Base-by-base conservation (phyloP, 176 grass and related monocot species). In the Cymbopogon citratus region DNA sequence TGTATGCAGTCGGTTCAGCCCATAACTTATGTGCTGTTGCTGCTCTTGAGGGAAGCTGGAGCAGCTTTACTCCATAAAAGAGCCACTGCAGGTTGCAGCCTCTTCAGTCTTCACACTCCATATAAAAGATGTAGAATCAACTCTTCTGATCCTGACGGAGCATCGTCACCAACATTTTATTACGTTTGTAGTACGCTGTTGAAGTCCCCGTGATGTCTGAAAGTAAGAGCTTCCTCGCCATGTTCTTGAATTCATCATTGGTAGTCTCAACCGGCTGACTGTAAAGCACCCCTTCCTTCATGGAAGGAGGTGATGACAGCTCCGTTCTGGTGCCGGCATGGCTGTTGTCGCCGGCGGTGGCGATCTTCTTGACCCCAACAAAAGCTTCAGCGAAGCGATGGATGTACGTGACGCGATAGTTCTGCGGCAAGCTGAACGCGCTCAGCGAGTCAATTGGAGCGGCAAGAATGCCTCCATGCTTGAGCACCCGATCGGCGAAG, bases 311-410 rank as follows among this genome's bases (percentile, higher is more conserved):
- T 54, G 66, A n/a, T 82, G 40, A 15, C 39, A 82, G 36, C 62
- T 87, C 24, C 66, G 48, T 6, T 76, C 31, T 44, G 5, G 19
- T 41, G 41, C 21, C 46, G n/a, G 44, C 60, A 61, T 81, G 23
- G 21, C 52, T 83, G 24, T 40, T 66, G 48, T 77, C 83, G 5
- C 63, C 27, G 12, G 68, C 70, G 11, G 38, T 40, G 5, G 71
- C 67, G 24, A 74, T 66, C 86, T 93, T 93, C 88, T 86, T 97
- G 57, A 97, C 71, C 19, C 86, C 91, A 35, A 97, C 77, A 33
- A 89, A 80, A 48, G 78, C 87, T 35, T 82, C 73, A 24, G 83
- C 83, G 31, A 97, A 93, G 12, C 27, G 83, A 63, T 74, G 81
- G 48, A 89, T 62, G 84, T 92, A 97, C 10, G 85, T 81, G 65